Percentiles rank a stretch among this genome's conserved stretches.
Evolutionary conservation across 768 basidiomycete genomes (phyloP).

Genomic region (Antrodiella citrinella): DNA sequence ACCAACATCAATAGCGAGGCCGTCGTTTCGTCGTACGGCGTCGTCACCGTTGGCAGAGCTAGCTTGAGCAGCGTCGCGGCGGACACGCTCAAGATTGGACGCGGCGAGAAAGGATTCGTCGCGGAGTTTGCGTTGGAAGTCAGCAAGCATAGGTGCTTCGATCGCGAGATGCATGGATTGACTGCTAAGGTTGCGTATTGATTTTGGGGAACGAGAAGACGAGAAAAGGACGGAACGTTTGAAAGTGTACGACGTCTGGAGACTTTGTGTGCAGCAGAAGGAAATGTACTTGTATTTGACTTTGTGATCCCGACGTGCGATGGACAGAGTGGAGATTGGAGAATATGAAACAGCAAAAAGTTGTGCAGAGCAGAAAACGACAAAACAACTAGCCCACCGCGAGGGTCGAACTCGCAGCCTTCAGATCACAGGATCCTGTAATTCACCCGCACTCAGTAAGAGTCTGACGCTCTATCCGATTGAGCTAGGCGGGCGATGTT

Average conservation of each 20-base stretch:
- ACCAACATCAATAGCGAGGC: constrained; percentile 24
- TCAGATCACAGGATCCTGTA: constrained; percentile 30
- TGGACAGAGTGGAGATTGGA: neutral
- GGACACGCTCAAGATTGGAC: constrained; percentile 36
- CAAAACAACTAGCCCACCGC: constrained; percentile 44
- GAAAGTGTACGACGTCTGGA: too few relatives aligned
- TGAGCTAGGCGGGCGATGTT: constrained; percentile 50
- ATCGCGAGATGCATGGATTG: constrained; percentile 54
- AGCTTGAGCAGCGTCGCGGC: constrained; percentile 27
- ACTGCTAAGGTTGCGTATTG: constrained; percentile 41
- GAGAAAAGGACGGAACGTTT: neutral
- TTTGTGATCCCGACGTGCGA: too few relatives aligned
- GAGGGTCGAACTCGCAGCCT: constrained; percentile 61
- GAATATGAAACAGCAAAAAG: neutral
- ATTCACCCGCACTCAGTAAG: constrained; percentile 28
- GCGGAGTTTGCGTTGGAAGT: constrained; percentile 53
- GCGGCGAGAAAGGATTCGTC: constrained; percentile 43
- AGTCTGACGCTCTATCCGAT: constrained; percentile 65
- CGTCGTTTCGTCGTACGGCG: constrained; percentile 50
- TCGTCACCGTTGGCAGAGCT: constrained; percentile 54
- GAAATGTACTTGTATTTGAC: too few relatives aligned
- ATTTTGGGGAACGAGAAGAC: constrained; percentile 3
- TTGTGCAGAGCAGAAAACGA: too few relatives aligned
- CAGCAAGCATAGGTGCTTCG: constrained; percentile 59
- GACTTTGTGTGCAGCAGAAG: too few relatives aligned